Percentiles rank a stretch among this genome's conserved stretches.
These are phyloP conservation scores for Apiospora phragmitis DNA, from an alignment of 2,329 filamentous ascomycete species.

Conservation along the genomic window DNA sequence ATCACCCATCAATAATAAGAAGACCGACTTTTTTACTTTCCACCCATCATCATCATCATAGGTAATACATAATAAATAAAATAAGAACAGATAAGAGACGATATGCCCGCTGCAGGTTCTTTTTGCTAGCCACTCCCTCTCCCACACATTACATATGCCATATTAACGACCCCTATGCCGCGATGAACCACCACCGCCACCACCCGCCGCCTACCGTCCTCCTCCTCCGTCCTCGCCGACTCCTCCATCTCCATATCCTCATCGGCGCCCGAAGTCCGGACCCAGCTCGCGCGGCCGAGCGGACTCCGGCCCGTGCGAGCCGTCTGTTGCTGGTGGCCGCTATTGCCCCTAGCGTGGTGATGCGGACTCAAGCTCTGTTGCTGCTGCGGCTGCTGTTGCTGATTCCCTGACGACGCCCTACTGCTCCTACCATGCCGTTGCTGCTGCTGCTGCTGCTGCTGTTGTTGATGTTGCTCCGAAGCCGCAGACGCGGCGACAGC, in stretches of 20 bases:
- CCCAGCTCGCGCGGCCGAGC: constrained; percentile 37
- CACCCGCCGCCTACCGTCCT: not conserved
- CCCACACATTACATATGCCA: too few relatives aligned
- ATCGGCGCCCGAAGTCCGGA: constrained; percentile 23
- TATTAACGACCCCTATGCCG: not conserved
- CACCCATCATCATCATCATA: not conserved
- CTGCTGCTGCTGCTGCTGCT: constrained; percentile 19
- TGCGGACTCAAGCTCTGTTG: not conserved
- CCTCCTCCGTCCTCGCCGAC: not conserved
- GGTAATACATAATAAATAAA: not conserved
- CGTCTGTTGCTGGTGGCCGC: constrained; percentile 8
- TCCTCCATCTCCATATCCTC: not conserved
- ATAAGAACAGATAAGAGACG: not conserved
- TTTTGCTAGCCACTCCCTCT: not conserved
- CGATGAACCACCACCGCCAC: not conserved
- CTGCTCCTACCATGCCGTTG: constrained; percentile 13
- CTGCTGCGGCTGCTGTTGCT: constrained; percentile 17
- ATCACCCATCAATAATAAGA: not conserved
- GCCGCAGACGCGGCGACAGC: not conserved
- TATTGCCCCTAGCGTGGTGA: not conserved
- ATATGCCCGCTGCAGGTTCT: not conserved
- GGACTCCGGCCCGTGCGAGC: constrained; percentile 37
- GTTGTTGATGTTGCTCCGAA: constrained; percentile 14
- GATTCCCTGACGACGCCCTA: constrained; percentile 17
- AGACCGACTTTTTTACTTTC: not conserved